phyloP scores from a whole-genome alignment of 2,329 filamentous ascomycete species.

The Microsporum ferrugineum region DNA sequence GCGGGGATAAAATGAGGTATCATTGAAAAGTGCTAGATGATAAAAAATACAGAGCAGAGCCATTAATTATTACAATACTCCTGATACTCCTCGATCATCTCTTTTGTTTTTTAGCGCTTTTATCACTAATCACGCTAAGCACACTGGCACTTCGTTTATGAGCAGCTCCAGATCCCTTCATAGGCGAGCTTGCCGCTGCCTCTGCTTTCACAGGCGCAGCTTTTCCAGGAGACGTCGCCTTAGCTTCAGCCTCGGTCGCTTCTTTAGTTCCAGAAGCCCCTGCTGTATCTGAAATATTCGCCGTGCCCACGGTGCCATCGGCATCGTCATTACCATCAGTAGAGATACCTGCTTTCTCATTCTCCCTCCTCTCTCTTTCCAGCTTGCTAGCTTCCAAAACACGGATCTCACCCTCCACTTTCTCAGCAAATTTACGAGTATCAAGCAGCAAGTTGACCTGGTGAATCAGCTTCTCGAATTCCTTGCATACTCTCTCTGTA shows the following conservation, averaged over 20 bases:
- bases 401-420: conserved; percentile 38
- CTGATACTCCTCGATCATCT: conserved; percentile 14
- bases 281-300: conserved; percentile 10
- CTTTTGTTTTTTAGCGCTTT: conserved; percentile 41
- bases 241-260: neutral
- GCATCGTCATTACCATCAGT: conserved; percentile 25
- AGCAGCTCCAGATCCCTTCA: conserved; percentile 6
- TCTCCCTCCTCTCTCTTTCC: conserved; percentile 28
- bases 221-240: neutral
- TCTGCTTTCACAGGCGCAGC: conserved; percentile 2
- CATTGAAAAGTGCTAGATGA: neutral
- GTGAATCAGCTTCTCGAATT: conserved; percentile 39
- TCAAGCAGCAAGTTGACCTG: conserved; percentile 39
- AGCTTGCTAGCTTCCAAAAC: conserved; percentile 34
- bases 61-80: conserved; percentile 12
- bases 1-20: neutral
- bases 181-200: conserved; percentile 6
- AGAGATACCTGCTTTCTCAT: conserved; percentile 17
- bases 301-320: conserved; percentile 4
- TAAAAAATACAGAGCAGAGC: neutral
- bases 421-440: conserved; percentile 37
- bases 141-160: conserved; percentile 79
- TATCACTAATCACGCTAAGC: conserved; percentile 57
- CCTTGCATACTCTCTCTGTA: conserved; percentile 39
- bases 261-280: neutral